A percentile compares a stretch with the other conserved stretches of the same genome.
Conservation (phyloP, 805 yeast genomes). For the Candida namnaoensis region DNA sequence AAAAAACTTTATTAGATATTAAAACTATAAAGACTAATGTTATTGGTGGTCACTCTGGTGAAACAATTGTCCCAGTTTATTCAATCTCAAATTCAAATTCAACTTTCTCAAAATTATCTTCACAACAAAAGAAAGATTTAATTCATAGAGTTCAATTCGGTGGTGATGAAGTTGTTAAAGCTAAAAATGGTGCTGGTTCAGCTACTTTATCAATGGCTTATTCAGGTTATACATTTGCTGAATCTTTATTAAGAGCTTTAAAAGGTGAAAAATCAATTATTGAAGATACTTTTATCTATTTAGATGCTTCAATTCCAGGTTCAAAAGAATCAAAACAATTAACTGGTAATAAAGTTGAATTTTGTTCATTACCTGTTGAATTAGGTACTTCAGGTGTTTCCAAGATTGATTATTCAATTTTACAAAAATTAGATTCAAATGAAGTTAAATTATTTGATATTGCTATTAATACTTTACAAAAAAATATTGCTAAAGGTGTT, state of each 20-base stretch:
- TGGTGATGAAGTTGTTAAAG: constrained; percentile 95
- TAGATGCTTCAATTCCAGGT: constrained; percentile 41
- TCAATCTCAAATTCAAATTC: constrained; percentile 28
- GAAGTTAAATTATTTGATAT: constrained; percentile 50
- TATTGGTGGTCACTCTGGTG: constrained; percentile 93
- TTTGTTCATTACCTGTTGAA: constrained; percentile 56
- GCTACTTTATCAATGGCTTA: constrained; percentile 96
- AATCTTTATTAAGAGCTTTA: constrained; percentile 26
- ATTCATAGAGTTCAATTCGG: constrained; percentile 90
- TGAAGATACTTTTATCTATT: constrained; percentile 43
- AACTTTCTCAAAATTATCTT: constrained; percentile 10
- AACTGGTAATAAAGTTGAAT: constrained; percentile 22
- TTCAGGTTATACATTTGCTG: constrained; percentile 81
- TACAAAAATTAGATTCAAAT: constrained; percentile 36
- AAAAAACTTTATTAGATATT: constrained; percentile 42
- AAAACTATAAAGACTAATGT: constrained; percentile 47
- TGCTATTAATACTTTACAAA: constrained; percentile 45
- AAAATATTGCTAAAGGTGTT: constrained; percentile 53
- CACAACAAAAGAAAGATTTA: constrained; percentile 40
- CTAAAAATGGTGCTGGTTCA: constrained; percentile 90
- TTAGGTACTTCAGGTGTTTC: constrained; percentile 47
- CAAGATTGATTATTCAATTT: constrained; percentile 43
- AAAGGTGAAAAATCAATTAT: constrained; percentile 25
- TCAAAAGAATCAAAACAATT: constrained; percentile 38
- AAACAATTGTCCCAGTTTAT: constrained; percentile 83